Evolutionary conservation across 768 basidiomycete species (phyloP).

Genomic region (Termitomyces sp.): DNA sequence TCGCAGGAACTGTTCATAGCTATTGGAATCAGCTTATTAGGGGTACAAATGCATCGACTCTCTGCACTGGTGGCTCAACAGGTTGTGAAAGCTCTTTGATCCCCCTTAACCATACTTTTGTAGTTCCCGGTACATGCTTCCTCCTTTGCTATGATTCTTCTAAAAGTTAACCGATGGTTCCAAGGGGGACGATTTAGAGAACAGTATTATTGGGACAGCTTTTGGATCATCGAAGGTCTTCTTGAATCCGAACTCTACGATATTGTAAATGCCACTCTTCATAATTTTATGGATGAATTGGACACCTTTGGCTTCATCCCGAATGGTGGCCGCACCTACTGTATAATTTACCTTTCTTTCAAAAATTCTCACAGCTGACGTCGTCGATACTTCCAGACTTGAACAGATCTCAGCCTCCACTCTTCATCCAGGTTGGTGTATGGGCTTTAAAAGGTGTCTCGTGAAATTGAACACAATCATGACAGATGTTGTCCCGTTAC

Average conservation of each 20-base stretch:
- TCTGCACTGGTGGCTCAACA: conserved; percentile 47
- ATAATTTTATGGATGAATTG: conserved; percentile 95
- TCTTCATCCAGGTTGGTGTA: conserved; percentile 68
- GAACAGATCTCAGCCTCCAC: conserved; percentile 85
- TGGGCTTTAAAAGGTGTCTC: not conserved
- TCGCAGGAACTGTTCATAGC: conserved; percentile 69
- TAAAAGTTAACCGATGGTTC: not conserved
- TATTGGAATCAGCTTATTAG: conserved; percentile 83
- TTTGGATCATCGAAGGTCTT: conserved; percentile 88
- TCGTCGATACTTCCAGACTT: conserved; percentile 42
- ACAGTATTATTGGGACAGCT: conserved; percentile 71
- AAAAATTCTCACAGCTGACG: conserved; percentile 30
- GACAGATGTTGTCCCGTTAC: conserved; percentile 81
- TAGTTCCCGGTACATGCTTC: conserved; percentile 62
- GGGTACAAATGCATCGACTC: conserved; percentile 59
- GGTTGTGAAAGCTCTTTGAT: conserved; percentile 83
- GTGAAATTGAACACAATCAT: not conserved
- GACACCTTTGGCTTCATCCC: conserved; percentile 85
- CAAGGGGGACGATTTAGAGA: conserved; percentile 71
- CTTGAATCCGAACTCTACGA: conserved; percentile 70
- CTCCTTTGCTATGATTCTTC: not conserved
- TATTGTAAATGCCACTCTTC: conserved; percentile 70
- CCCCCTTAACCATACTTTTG: conserved; percentile 87
- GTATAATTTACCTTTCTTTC: conserved; percentile 24
- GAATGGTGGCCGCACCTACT: conserved; percentile 91